Base-by-base conservation (phyloP, 257 asterid genomes). In the Lavandula angustifolia region DNA sequence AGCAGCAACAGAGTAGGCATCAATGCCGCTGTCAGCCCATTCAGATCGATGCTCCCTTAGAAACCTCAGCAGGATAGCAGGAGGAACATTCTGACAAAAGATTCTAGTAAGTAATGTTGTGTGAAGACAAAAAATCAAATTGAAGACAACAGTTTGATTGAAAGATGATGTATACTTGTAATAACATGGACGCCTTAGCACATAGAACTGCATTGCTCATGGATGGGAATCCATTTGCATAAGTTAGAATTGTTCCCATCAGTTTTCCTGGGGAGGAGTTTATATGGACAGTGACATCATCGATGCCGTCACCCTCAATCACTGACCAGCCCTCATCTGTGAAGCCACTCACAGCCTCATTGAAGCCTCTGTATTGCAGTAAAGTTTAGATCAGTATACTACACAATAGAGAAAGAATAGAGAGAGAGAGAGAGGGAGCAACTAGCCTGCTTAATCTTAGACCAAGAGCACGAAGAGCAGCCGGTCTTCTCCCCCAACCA, bases 401-500 rank as follows among this genome's bases (percentile, higher is more conserved):
- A 69, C 69, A 4, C 29, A 85, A n/a, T 41, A 16, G 89, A 78
- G 81, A 86, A 85, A 84, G 76, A 86, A 72, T n/a, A 52, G 34
- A 49, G 43, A 40, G 48, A 51, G 63, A 44, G 22, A 59, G 53
- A 37, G n/a, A 40, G 16, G 48, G 33, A 40, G 54, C 14, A 47
- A 74, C 73, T 4, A 51, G 88, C 98, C 85, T 78, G 94, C 95
- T 94, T 76, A 94, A 73, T 87, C 96, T 86, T 78, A 86, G 99
- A 53, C 92, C 79, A n/a, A 90, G 91, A 47, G 98, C 95, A 17
- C 98, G 89, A 71, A 94, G 73, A 35, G 96, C 97, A 14, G 96
- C 95, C 9, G 99, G 99, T 53, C 99, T 72, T 84, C 98, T 72
- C 60, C 96, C 96, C 98, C 98, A 94, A 48, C 94, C 95, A 2